Conservation (phyloP, 164 flowering plant genomes). For the Paratinospora sagittata region DNA sequence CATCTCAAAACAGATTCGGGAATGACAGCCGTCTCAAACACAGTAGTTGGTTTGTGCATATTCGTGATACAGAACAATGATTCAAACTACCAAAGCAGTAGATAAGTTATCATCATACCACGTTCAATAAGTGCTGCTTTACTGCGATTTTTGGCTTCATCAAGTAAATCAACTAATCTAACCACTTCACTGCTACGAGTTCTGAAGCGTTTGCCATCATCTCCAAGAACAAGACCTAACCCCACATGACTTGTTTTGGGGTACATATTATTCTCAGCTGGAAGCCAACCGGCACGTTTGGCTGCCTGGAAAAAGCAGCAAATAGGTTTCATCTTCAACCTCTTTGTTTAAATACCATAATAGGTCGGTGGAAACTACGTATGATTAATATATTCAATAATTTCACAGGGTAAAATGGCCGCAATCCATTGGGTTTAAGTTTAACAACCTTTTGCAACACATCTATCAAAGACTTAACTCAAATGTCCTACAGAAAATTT, state of each 20-base stretch:
- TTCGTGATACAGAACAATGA: background rate
- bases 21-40: background rate
- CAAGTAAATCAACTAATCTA: slow-evolving; percentile 82
- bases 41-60: background rate
- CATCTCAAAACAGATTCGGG: no score
- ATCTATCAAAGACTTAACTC: no score
- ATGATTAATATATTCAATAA: no score
- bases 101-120: slow-evolving; percentile 33
- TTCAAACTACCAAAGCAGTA: background rate
- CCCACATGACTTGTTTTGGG: slow-evolving; percentile 88
- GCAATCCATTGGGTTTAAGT: no score
- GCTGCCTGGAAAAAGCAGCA: slow-evolving; percentile 58
- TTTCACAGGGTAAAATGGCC: no score
- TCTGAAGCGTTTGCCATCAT: slow-evolving; percentile 90
- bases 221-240: slow-evolving; percentile 96
- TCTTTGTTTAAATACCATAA: background rate
- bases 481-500: background rate
- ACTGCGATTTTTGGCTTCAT: slow-evolving; percentile 90
- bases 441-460: no score
- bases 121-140: slow-evolving; percentile 63
- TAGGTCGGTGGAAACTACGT: background rate
- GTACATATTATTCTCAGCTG: slow-evolving; percentile 37
- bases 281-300: slow-evolving; percentile 88
- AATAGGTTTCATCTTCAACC: background rate
- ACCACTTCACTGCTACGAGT: slow-evolving; percentile 85